Base-by-base conservation (phyloP, 805 yeast species). In the Kuraishia ogatae region DNA sequence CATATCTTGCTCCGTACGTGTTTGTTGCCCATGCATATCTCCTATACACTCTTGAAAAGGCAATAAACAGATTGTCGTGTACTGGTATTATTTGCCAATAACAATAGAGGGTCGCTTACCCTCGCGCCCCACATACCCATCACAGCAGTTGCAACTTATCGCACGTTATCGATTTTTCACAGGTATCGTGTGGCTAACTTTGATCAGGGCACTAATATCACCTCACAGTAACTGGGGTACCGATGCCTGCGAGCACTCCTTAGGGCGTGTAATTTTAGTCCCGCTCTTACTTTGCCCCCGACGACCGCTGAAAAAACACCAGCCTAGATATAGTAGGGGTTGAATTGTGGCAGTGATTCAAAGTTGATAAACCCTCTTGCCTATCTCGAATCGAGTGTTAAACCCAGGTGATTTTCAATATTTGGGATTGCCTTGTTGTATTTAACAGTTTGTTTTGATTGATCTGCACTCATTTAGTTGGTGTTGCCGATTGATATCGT, bases 401-500 rank as follows among this genome's bases (percentile, higher is more conserved):
- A 35, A 35, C 13, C 43, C 43, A 35, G 43, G 43, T 35, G 43
- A 35, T 35, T 35, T 35, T 35, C 43, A 35, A 35, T 35, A 35
- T 35, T 35, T 35, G 43, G 17, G 7, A 35, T 35, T 35, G 43
- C 43, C 43, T 35, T 35, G 43, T 35, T 35, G 43, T 35, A 35
- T 35, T 35, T 35, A 11, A 13, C 49, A 11, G 19, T 22, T 22
- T 21, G 49, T 47, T 43, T 50, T 39, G 53, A 50, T 50, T 50
- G 48, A 50, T 53, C 51, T 53, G 63, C 61, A 60, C 63, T 58
- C 63, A 60, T 60, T 60, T 54, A 54, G 54, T 60, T 60, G 63
- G 53, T 57, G 63, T 57, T 60, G 63, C 62, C 47, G 51, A 53
- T 53, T 50, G 19, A 17, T 20, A 35, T 35, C 43, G 43, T 35